These are phyloP conservation scores for Trifolium repens DNA, from an alignment of 306 rosid species.

Conservation along the genomic window DNA sequence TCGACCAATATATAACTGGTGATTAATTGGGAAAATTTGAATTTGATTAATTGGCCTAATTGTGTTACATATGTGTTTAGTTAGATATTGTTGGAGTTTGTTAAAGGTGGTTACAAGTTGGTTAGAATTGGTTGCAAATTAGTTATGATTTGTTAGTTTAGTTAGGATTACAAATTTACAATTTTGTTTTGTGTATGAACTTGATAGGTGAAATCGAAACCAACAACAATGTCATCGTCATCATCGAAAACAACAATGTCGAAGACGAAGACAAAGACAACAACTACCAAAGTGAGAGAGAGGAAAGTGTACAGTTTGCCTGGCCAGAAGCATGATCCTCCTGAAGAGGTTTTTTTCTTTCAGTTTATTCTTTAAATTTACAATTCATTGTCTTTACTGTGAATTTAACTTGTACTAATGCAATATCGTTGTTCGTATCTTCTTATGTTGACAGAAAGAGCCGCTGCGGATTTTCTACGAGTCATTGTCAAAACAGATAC, in stretches of 20 bases:
- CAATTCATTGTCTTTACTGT: conserved; percentile 17
- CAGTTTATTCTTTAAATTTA: conserved; percentile 34
- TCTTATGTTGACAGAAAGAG: conserved; percentile 79
- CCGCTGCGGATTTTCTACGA: conserved; percentile 89
- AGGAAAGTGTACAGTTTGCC: conserved; percentile 80
- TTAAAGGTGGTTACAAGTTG: background rate
- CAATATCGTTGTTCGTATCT: conserved; percentile 19
- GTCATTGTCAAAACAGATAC: conserved; percentile 90
- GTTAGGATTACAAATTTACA: background rate
- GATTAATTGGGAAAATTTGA: background rate
- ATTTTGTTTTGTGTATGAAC: conserved; percentile 33
- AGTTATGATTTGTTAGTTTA: background rate
- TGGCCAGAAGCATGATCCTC: conserved; percentile 94
- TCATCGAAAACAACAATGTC: conserved; percentile 39
- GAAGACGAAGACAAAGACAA: conserved; percentile 45
- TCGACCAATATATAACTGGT: too few species aligned
- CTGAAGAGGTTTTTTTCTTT: conserved; percentile 74
- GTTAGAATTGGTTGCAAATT: background rate
- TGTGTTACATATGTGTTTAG: background rate
- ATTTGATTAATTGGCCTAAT: background rate
- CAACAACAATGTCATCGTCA: conserved; percentile 37
- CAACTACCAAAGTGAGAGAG: conserved; percentile 66
- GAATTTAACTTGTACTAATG: conserved; percentile 24
- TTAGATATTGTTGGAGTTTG: background rate
- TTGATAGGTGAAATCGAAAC: conserved; percentile 79